These are phyloP conservation scores for Brassica rapa DNA, from an alignment of 345 rosid species.

Conservation along the genomic window DNA sequence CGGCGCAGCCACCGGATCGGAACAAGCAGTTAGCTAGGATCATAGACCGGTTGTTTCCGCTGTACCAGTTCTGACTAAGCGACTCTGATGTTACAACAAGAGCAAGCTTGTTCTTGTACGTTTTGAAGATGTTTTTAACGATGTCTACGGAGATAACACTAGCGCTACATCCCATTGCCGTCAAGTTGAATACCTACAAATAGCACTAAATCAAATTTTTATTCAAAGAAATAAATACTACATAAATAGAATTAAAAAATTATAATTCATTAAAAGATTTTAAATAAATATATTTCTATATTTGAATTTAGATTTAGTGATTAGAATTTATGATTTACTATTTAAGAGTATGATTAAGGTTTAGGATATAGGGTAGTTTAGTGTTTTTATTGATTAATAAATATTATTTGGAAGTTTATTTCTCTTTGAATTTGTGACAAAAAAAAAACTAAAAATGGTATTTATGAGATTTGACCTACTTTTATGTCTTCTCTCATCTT, in stretches of 20 bases:
- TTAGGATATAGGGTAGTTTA: background rate
- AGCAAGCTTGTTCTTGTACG: conserved; percentile 49
- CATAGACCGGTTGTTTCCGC: conserved; percentile 73
- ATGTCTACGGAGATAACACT: conserved; percentile 58
- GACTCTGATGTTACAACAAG: conserved; percentile 73
- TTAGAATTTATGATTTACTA: background rate
- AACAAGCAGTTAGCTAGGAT: conserved; percentile 71
- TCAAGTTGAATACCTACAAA: conserved; percentile 51
- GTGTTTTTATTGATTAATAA: background rate
- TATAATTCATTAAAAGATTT: background rate
- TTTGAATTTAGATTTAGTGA: background rate
- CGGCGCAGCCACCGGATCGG: conserved; percentile 70
- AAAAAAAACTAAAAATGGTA: background rate
- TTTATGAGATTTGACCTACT: conserved; percentile 7
- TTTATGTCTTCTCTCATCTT: conserved; percentile 66
- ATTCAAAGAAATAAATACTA: background rate
- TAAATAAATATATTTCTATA: no score
- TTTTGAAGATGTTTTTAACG: conserved; percentile 57
- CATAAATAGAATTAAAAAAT: background rate
- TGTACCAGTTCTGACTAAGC: conserved; percentile 67
- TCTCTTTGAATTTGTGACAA: background rate
- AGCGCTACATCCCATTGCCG: conserved; percentile 78
- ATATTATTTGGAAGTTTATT: background rate
- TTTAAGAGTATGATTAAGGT: background rate
- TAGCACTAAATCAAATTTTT: background rate